Conservation (phyloP, 2,329 filamentous ascomycete species). For the Myotisia sp. region DNA sequence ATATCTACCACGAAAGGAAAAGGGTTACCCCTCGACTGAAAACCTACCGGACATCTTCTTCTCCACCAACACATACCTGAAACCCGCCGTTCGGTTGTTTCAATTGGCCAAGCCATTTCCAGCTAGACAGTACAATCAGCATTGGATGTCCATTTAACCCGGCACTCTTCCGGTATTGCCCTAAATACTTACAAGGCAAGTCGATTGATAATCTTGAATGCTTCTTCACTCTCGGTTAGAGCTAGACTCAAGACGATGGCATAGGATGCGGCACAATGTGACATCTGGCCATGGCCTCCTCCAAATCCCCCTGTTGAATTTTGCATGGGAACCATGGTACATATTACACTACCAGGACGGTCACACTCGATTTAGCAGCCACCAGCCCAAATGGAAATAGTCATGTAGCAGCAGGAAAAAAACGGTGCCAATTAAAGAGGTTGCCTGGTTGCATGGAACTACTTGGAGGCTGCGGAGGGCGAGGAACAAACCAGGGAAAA, state of each 20-base stretch:
- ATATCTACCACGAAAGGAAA: background rate
- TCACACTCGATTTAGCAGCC: too few relatives aligned
- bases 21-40: background rate
- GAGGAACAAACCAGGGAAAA: constrained; percentile 1
- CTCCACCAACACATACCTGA: constrained; percentile 67
- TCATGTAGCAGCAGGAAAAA: too few relatives aligned
- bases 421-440: too few relatives aligned
- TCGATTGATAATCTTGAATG: constrained; percentile 64
- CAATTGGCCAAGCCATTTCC: constrained; percentile 74
- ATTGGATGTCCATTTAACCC: too few relatives aligned
- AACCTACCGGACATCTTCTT: constrained; percentile 75
- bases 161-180: too few relatives aligned
- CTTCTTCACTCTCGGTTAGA: constrained; percentile 60
- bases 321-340: constrained; percentile 68
- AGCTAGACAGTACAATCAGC: too few relatives aligned
- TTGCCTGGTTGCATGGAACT: too few relatives aligned
- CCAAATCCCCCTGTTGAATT: constrained; percentile 76
- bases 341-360: constrained; percentile 39
- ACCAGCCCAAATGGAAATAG: too few relatives aligned
- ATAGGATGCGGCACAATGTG: constrained; percentile 82
- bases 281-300: constrained; percentile 79
- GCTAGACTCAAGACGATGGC: constrained; percentile 65
- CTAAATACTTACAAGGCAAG: constrained; percentile 46
- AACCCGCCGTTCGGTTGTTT: constrained; percentile 89
- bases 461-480: too few relatives aligned